Evolutionary conservation across 1,139 yeast genomes (phyloP), one percentile per base, ranked within the genome.

Genomic region (Candida albicans): DNA sequence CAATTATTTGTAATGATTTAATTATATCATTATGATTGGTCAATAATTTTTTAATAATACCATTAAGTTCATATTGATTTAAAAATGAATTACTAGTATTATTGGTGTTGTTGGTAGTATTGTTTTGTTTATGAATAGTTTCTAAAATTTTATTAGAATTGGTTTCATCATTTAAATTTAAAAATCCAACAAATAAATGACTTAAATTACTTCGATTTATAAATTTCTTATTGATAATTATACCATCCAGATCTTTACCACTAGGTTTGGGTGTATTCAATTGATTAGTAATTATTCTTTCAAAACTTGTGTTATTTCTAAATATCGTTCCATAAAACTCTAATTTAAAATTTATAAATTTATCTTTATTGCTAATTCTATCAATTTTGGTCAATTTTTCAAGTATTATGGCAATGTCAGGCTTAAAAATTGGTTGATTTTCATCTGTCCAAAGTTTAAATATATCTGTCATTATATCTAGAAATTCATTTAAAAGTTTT

Each of bases 171-270:
- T 61, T 58, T 36, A 57, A 64, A 8, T 37, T 32, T 33, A 69
- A 44, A 43, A 68, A 69, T 2, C 63, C 55, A n/a, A 54, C 53
- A 38, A 72, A 62, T 31, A 73, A 56, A 43, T 61, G 60, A 2
- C 73, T 64, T n/a, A 71, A 54, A 1, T 70, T 60, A 49, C 6
- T 75, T 76, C 2, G 65, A 56, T n/a, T 12, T 12, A 8, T 12
- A 29, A 29, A n/a, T n/a, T 8, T 29, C 13, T 12, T 13, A 27
- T 10, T 10, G 4, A 29, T 12, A n/a, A 14, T 29, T 29, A n/a
- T 2, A 8, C 13, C 32, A n/a, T n/a, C n/a, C 5, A 8, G 4
- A 29, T 8, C 11, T 7, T 29, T 12, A 18, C 22, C 22, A 18
- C 22, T 18, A 18, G n/a, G n/a, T n/a, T n/a, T n/a, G n/a, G n/a